Conservation (phyloP, 129 eudicot genomes). For the Solidago caesia region DNA sequence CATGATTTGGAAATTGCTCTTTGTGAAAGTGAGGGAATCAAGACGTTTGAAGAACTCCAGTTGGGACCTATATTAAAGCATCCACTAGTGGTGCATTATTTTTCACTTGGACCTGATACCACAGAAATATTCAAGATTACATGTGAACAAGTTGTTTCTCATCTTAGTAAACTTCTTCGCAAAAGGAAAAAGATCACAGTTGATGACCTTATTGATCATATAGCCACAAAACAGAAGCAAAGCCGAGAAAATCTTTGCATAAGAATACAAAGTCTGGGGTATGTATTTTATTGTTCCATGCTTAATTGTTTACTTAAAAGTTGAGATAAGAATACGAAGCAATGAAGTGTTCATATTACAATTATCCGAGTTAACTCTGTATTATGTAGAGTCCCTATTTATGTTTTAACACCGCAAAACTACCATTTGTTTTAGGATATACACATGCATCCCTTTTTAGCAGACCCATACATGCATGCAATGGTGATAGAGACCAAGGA, state of each 20-base stretch:
- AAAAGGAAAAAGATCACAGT: slow-evolving; percentile 36
- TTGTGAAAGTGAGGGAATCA: slow-evolving; percentile 70
- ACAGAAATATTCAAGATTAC: slow-evolving; percentile 58
- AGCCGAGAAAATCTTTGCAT: slow-evolving; percentile 46
- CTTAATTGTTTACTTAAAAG: background rate
- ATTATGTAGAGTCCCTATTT: too few relatives aligned
- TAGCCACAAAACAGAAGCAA: slow-evolving; percentile 47
- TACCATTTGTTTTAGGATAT: too few relatives aligned
- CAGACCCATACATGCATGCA: too few relatives aligned
- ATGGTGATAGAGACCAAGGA: too few relatives aligned
- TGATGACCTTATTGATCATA: slow-evolving; percentile 60
- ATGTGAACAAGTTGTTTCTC: slow-evolving; percentile 50
- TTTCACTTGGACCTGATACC: slow-evolving; percentile 50
- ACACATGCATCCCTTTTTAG: too few relatives aligned
- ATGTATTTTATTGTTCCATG: slow-evolving; percentile 13
- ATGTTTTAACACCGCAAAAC: too few relatives aligned
- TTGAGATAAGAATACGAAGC: too few relatives aligned
- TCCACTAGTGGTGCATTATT: slow-evolving; percentile 76
- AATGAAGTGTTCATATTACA: background rate
- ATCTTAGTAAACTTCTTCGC: slow-evolving; percentile 36
- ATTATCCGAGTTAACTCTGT: background rate
- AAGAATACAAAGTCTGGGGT: slow-evolving; percentile 85
- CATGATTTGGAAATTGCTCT: slow-evolving; percentile 68
- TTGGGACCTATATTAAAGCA: slow-evolving; percentile 80
- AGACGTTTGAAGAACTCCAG: slow-evolving; percentile 75